A percentile compares a stretch with the other conserved stretches of the same genome.
Conservation (phyloP, 192 early-diverging fungal species). For the Coemansia sp. region DNA sequence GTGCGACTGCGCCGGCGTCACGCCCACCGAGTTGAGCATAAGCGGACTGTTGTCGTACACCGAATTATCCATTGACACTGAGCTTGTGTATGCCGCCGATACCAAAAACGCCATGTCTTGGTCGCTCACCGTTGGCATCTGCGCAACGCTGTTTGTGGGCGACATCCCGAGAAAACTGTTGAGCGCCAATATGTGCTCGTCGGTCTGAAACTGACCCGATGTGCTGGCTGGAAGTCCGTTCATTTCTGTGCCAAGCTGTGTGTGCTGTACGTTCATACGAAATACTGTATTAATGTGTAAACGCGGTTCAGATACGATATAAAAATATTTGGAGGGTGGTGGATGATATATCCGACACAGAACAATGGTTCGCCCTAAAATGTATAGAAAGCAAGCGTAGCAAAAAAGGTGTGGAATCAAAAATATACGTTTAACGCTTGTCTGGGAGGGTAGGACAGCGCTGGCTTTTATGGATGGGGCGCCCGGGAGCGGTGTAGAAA, state of each 20-base stretch:
- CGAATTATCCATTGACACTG: background rate
- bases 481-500: background rate
- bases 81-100: slow-evolving; percentile 16
- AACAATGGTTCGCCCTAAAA: no score
- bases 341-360: background rate
- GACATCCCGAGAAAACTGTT: slow-evolving; percentile 40
- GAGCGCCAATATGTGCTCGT: slow-evolving; percentile 35
- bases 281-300: background rate
- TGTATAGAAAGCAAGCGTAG: no score
- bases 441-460: background rate
- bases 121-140: slow-evolving; percentile 12
- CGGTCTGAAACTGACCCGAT: slow-evolving; percentile 16
- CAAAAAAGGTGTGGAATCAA: no score
- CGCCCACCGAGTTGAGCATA: slow-evolving; percentile 28
- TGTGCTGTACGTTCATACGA: background rate
- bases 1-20: slow-evolving; percentile 38
- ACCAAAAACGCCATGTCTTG: slow-evolving; percentile 43
- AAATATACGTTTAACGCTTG: background rate
- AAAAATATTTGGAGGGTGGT: background rate
- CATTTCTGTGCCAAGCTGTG: slow-evolving; percentile 2
- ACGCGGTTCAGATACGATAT: background rate
- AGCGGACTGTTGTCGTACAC: slow-evolving; percentile 26
- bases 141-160: background rate
- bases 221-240: background rate
- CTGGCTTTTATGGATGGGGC: no score